Conservation (phyloP, 2,329 filamentous ascomycete genomes). For the Pezicula rhizophila region DNA sequence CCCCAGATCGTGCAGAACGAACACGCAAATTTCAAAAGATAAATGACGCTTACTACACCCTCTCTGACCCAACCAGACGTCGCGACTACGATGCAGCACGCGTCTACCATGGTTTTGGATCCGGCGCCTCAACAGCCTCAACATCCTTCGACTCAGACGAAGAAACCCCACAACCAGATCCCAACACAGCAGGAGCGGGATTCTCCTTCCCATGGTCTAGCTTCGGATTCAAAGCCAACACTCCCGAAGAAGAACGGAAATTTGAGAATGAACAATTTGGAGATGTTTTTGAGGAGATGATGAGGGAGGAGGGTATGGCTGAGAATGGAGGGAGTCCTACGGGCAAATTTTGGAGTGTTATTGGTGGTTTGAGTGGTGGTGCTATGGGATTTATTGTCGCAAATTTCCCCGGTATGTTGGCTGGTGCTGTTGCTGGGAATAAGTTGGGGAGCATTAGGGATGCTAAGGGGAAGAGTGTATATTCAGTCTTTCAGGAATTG, state of each 20-base stretch:
- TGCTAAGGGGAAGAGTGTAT: slow-evolving; percentile 90
- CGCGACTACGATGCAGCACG: slow-evolving; percentile 79
- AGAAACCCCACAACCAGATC: slow-evolving; percentile 33
- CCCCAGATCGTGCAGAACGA: slow-evolving; percentile 72
- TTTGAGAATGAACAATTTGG: slow-evolving; percentile 78
- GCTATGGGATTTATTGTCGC: slow-evolving; percentile 92
- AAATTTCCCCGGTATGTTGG: slow-evolving; percentile 82
- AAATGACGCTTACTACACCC: slow-evolving; percentile 88
- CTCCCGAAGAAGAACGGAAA: slow-evolving; percentile 45
- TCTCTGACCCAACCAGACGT: slow-evolving; percentile 72
- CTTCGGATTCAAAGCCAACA: slow-evolving; percentile 49
- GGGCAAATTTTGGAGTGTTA: slow-evolving; percentile 75
- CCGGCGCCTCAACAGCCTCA: slow-evolving; percentile 34
- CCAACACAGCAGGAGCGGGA: slow-evolving; percentile 27
- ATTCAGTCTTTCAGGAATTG: slow-evolving; percentile 78
- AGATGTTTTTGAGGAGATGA: slow-evolving; percentile 85
- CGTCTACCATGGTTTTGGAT: slow-evolving; percentile 43
- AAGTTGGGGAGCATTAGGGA: slow-evolving; percentile 85
- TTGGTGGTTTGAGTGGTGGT: slow-evolving; percentile 81
- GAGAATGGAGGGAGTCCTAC: slow-evolving; percentile 60
- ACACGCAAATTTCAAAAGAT: slow-evolving; percentile 88
- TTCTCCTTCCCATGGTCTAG: slow-evolving; percentile 69
- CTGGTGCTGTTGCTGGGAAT: slow-evolving; percentile 89
- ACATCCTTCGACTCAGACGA: slow-evolving; percentile 40
- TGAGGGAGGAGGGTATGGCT: slow-evolving; percentile 78